These are phyloP conservation scores for Phlyctochytrium planicorne DNA, from an alignment of 192 early-diverging fungal species.

Conservation along the genomic window DNA sequence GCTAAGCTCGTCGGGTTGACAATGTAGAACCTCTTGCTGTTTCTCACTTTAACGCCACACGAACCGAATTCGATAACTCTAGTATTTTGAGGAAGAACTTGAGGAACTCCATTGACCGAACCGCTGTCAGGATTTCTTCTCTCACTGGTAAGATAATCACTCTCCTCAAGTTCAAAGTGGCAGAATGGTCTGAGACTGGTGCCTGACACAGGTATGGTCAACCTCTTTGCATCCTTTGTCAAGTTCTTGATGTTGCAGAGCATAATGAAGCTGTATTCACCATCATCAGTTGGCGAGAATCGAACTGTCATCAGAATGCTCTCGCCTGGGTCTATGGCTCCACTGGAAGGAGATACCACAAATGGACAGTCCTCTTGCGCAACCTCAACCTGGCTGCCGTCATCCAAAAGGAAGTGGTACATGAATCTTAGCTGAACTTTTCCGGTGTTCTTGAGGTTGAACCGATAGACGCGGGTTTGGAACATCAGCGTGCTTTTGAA, in stretches of 20 bases:
- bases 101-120: conserved; percentile 37
- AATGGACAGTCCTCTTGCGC: conserved; percentile 46
- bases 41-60: conserved; percentile 51
- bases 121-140: conserved; percentile 39
- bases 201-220: conserved; percentile 46
- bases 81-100: conserved; percentile 45
- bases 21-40: conserved; percentile 59
- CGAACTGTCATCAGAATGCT: conserved; percentile 34
- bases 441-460: conserved; percentile 48
- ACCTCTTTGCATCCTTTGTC: conserved; percentile 28
- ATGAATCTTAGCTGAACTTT: conserved; percentile 43
- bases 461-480: conserved; percentile 48
- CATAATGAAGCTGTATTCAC: conserved; percentile 29
- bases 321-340: conserved; percentile 44
- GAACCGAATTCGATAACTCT: conserved; percentile 56
- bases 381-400: conserved; percentile 23
- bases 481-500: conserved; percentile 64
- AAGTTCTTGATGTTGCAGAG: conserved; percentile 45
- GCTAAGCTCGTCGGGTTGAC: conserved; percentile 52
- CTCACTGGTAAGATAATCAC: conserved; percentile 52
- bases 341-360: conserved; percentile 34
- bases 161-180: conserved; percentile 64
- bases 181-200: conserved; percentile 56
- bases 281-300: conserved; percentile 54
- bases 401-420: conserved; percentile 35